Conservation (phyloP, 2,329 filamentous ascomycete genomes). For the Setomelanomma holmii region DNA sequence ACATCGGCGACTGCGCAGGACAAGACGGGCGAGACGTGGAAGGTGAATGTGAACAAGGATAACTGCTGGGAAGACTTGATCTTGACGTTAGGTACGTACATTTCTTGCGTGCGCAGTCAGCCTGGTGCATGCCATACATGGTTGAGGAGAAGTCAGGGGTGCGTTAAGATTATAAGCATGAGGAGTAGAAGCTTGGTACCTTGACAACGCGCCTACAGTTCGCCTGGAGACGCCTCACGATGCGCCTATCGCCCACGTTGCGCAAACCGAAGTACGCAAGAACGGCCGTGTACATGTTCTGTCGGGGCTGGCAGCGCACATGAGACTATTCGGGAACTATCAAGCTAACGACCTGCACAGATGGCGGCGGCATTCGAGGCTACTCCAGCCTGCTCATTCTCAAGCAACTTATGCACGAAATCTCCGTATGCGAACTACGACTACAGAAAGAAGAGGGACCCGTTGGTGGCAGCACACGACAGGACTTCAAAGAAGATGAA, state of each 20-base stretch:
- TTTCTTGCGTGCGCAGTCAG: constrained; percentile 1
- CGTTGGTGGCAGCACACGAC: constrained; percentile 30
- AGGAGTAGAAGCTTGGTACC: too few relatives aligned
- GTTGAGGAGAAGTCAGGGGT: background rate
- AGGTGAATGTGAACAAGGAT: constrained; percentile 45
- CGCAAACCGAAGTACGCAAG: too few relatives aligned
- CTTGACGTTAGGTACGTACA: constrained; percentile 51
- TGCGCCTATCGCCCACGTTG: too few relatives aligned
- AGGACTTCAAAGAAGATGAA: constrained; percentile 50
- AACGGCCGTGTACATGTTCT: too few relatives aligned
- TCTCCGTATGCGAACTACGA: constrained; percentile 53
- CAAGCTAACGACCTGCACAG: constrained; percentile 34
- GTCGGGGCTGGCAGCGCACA: too few relatives aligned
- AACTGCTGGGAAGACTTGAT: constrained; percentile 59
- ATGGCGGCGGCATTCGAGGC: constrained; percentile 60
- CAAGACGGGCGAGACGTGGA: constrained; percentile 55
- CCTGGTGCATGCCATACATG: constrained; percentile 5
- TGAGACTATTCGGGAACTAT: too few relatives aligned
- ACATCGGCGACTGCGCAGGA: constrained; percentile 46
- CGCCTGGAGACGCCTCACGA: too few relatives aligned
- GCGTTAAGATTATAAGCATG: too few relatives aligned
- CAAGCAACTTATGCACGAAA: constrained; percentile 57
- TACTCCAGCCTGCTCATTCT: constrained; percentile 60
- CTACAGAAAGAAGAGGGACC: constrained; percentile 54
- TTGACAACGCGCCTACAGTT: too few relatives aligned